Conservation (phyloP, 1,284 basidiomycete species). For the Apiotrichum porosum region DNA sequence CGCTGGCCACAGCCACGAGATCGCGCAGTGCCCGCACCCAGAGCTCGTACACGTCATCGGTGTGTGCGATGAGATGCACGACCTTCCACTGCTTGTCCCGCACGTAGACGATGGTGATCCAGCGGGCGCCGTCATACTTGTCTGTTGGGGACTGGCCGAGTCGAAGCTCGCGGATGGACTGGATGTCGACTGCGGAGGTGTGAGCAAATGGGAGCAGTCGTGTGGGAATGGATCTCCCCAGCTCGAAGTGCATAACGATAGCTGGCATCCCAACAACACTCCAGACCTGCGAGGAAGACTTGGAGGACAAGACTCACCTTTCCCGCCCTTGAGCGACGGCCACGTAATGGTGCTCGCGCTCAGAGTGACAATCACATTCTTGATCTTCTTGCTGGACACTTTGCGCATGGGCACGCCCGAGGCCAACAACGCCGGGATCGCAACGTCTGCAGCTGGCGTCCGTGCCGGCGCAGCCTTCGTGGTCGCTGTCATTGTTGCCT, state of each 20-base stretch:
- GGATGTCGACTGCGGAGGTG: constrained; percentile 65
- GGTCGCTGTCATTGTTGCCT: neutral
- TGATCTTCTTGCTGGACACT: constrained; percentile 78
- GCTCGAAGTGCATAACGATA: no score
- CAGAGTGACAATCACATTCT: constrained; percentile 66
- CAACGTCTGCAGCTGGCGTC: neutral
- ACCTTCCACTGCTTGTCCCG: constrained; percentile 74
- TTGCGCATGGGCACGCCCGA: constrained; percentile 74
- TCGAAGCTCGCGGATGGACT: constrained; percentile 86
- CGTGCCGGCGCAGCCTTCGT: neutral
- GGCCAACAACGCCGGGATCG: constrained; percentile 18
- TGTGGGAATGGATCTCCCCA: no score
- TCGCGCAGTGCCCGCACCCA: constrained; percentile 52
- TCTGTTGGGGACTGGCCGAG: constrained; percentile 65
- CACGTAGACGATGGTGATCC: constrained; percentile 53
- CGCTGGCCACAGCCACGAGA: constrained; percentile 42
- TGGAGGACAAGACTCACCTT: no score
- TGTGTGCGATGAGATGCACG: constrained; percentile 77
- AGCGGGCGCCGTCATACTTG: constrained; percentile 45
- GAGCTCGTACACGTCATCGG: constrained; percentile 60
- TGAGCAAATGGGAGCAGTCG: no score
- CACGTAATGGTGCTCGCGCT: constrained; percentile 74
- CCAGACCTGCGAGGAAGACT: no score
- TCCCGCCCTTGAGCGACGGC: constrained; percentile 70
- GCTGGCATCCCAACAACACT: no score